Evolutionary conservation across 2,329 filamentous ascomycete species (phyloP).

Genomic region (Aspergillus sp.): DNA sequence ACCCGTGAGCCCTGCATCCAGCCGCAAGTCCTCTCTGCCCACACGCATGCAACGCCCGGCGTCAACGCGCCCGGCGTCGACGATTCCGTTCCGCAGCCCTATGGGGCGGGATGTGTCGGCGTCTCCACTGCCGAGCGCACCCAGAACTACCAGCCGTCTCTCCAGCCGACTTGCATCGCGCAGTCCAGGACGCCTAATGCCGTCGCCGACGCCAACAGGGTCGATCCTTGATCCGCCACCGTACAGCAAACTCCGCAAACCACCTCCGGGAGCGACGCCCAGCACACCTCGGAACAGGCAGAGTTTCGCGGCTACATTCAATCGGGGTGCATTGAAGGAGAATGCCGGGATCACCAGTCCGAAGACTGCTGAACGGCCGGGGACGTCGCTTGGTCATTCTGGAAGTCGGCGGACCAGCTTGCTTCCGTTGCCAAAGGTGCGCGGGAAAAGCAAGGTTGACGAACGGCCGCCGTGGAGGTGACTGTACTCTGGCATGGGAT

Average conservation of each 20-base stretch:
- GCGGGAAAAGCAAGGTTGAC: slow-evolving; percentile 17
- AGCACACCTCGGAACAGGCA: slow-evolving; percentile 29
- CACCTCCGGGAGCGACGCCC: slow-evolving; percentile 11
- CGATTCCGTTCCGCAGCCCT: slow-evolving; percentile 32
- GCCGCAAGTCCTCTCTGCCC: slow-evolving; percentile 25
- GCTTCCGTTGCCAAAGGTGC: slow-evolving; percentile 28
- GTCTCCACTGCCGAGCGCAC: slow-evolving; percentile 26
- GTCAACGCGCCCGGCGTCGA: slow-evolving; percentile 31
- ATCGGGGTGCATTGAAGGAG: slow-evolving; percentile 17
- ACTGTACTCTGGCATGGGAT: too few species aligned
- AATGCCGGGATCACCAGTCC: slow-evolving; percentile 14
- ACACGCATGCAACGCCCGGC: too few species aligned
- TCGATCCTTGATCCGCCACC: slow-evolving; percentile 32
- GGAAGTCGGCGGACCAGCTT: slow-evolving; percentile 30
- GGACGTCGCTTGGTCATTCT: slow-evolving; percentile 32
- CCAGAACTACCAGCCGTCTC: slow-evolving; percentile 25
- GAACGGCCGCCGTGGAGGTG: slow-evolving; percentile 31
- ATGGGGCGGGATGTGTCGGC: slow-evolving; percentile 34
- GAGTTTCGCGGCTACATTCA: slow-evolving; percentile 29
- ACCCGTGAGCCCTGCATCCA: slow-evolving; percentile 52
- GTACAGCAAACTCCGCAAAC: slow-evolving; percentile 31
- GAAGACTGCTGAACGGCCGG: slow-evolving; percentile 25
- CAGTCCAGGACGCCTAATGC: slow-evolving; percentile 19
- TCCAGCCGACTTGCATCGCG: slow-evolving; percentile 24
- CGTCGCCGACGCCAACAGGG: slow-evolving; percentile 18